Percentiles rank a stretch among this genome's conserved stretches.
Evolutionary conservation across 2,329 filamentous ascomycete species (phyloP).

Genomic region (Alternaria gansuensis): DNA sequence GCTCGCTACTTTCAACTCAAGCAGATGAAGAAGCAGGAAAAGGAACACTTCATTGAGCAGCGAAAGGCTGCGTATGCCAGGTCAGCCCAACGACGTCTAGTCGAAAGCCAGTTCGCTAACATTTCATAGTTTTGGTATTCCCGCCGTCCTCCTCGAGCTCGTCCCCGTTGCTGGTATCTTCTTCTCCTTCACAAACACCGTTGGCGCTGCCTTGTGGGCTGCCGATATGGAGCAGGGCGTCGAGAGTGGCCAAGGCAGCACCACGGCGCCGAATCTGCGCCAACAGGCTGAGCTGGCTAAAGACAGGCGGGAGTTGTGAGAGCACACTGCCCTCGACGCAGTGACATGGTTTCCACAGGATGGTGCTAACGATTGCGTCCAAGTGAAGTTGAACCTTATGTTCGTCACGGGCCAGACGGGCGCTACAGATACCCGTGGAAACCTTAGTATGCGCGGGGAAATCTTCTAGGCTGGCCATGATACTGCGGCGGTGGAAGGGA

Average conservation of each 20-base stretch:
- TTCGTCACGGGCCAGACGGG: conserved; percentile 24
- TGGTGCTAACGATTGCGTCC: conserved; percentile 18
- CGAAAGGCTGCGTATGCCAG: conserved; percentile 81
- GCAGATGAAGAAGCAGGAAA: conserved; percentile 73
- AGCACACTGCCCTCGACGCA: not conserved
- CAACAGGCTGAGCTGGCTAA: conserved; percentile 49
- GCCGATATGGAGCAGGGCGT: conserved; percentile 74
- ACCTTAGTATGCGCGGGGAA: conserved; percentile 46
- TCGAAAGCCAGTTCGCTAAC: conserved; percentile 10
- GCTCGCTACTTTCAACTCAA: conserved; percentile 90
- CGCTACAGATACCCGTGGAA: conserved; percentile 48
- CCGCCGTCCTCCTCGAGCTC: conserved; percentile 83
- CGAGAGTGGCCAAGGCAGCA: conserved; percentile 29
- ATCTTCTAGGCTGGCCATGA: conserved; percentile 44
- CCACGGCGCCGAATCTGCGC: conserved; percentile 49
- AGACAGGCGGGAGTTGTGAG: conserved; percentile 47
- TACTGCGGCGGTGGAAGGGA: not conserved
- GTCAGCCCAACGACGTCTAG: conserved; percentile 54
- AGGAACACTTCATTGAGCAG: conserved; percentile 72
- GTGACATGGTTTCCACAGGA: conserved; percentile 4
- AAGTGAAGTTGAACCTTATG: conserved; percentile 22
- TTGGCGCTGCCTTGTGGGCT: conserved; percentile 94
- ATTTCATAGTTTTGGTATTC: conserved; percentile 67
- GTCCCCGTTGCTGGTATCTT: conserved; percentile 82
- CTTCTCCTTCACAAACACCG: conserved; percentile 90